A percentile compares a stretch with the other conserved stretches of the same genome.
phyloP scores from a whole-genome alignment of 2,329 filamentous ascomycete genomes.

The Purpureocillium takamizusanense region DNA sequence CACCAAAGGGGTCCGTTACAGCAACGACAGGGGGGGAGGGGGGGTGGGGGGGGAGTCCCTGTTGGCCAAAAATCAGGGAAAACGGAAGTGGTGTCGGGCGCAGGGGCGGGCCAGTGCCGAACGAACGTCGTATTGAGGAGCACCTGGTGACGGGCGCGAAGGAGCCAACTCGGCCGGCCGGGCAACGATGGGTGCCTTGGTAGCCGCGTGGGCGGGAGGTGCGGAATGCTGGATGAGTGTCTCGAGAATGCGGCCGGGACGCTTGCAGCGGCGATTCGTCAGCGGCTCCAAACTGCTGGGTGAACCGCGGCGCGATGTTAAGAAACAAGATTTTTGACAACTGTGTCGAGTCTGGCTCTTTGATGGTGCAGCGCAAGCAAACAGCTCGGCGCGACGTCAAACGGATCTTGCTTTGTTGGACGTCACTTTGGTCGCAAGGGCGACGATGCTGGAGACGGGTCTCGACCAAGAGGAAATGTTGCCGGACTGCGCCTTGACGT shows the following conservation, averaged over 20 bases:
- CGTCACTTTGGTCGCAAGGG: too few species aligned
- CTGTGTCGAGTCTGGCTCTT: too few species aligned
- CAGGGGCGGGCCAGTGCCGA: not conserved
- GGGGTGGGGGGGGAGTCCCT: not conserved
- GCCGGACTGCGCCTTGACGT: too few species aligned
- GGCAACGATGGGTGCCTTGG: not conserved
- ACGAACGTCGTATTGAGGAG: not conserved
- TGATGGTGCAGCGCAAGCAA: too few species aligned
- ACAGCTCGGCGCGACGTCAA: too few species aligned
- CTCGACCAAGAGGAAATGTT: too few species aligned
- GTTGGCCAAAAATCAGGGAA: not conserved
- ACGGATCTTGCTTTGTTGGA: too few species aligned
- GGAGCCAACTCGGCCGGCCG: not conserved
- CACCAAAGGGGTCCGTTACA: conserved; percentile 2
- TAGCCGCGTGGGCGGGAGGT: too few species aligned
- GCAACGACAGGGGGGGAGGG: conserved; percentile 4
- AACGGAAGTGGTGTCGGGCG: not conserved
- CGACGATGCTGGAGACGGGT: too few species aligned
- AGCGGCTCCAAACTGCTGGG: too few species aligned
- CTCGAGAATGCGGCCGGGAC: not conserved
- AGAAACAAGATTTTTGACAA: too few species aligned
- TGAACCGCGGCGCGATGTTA: too few species aligned
- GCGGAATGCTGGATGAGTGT: not conserved
- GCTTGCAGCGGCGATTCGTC: not conserved
- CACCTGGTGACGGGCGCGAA: not conserved